Conservation (phyloP, 1,284 basidiomycete species). For the Pulveroboletus sp. region DNA sequence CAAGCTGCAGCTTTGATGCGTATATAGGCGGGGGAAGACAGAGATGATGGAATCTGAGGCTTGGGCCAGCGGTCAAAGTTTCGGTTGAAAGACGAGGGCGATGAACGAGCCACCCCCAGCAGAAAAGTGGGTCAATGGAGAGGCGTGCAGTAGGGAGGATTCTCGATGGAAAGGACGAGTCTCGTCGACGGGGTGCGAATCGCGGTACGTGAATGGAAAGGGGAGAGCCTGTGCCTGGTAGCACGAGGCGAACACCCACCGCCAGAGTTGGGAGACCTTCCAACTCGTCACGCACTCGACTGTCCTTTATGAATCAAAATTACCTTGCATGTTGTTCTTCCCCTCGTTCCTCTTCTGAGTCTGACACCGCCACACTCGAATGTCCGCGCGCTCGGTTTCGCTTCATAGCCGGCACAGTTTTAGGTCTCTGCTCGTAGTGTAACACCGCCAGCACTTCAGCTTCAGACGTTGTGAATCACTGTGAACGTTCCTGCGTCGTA, state of each 20-base stretch:
- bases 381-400: neutral
- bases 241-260: neutral
- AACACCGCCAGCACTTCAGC: neutral
- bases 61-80: neutral
- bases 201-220: constrained; percentile 11
- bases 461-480: neutral
- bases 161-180: constrained; percentile 11
- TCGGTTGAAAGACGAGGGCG: neutral
- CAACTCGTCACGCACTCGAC: neutral
- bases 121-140: constrained; percentile 1
- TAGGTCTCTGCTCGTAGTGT: neutral
- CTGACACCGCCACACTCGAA: constrained; percentile 5
- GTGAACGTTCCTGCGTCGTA: neutral
- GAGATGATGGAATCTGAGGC: neutral
- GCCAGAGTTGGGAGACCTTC: neutral
- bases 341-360: neutral
- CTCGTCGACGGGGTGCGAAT: constrained; percentile 17
- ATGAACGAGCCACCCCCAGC: neutral
- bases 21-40: constrained; percentile 1
- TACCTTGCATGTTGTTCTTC: neutral
- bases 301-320: constrained; percentile 2
- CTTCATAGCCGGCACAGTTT: constrained; percentile 1
- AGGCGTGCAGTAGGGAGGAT: constrained; percentile 2
- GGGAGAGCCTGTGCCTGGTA: neutral
- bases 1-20: neutral